Base-by-base conservation (phyloP, 208 protist species). In the Trypanosoma congolense region DNA sequence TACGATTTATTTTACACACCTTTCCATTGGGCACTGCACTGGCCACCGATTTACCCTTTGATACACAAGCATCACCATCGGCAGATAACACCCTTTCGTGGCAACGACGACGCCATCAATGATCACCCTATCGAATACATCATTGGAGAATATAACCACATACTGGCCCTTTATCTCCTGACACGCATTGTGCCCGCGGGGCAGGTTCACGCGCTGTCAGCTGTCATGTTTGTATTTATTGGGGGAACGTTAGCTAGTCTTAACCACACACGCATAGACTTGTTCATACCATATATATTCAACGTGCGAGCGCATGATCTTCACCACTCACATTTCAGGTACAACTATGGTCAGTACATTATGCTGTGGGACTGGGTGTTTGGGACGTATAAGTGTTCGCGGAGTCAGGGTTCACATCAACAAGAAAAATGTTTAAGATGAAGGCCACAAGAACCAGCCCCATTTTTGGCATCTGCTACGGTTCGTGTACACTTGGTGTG, bases 41-140 rank as follows among this genome's bases (percentile, higher is more conserved):
- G 73, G 71, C 80, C 77, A n/a, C 64, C 53, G 4, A 66, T 96
- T 42, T 96, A 96, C 64, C 71, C 72, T 18, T 66, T 74, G 47
- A 80, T 94, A 31, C 89, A 96, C 66, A 96, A 96, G 71, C 87
- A 95, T 55, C 91, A 96, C 61, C 89, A 96, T 53, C 80, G 87
- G 6, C 91, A 96, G 62, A 55, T 81, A 49, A 83, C 83, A 3
- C 91, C 89, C 10, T 93, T 91, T 70, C 75, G 91, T 44, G 91
- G 91, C 48, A 92, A 86, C 65, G 71, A 52, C 59, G 91, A 96
- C 60, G 84, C 91, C 42, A 89, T 94, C 45, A 96, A 96, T 49
- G 87, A 92, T 54, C 74, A 96, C 61, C 91, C 91, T 0, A 70
- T 96, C 45, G 91, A 96, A 71, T 96, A 90, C 65, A 60, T 95